These are phyloP conservation scores for Wickerhamomyces bisporus DNA, from an alignment of 805 yeast genomes.

Conservation along the genomic window DNA sequence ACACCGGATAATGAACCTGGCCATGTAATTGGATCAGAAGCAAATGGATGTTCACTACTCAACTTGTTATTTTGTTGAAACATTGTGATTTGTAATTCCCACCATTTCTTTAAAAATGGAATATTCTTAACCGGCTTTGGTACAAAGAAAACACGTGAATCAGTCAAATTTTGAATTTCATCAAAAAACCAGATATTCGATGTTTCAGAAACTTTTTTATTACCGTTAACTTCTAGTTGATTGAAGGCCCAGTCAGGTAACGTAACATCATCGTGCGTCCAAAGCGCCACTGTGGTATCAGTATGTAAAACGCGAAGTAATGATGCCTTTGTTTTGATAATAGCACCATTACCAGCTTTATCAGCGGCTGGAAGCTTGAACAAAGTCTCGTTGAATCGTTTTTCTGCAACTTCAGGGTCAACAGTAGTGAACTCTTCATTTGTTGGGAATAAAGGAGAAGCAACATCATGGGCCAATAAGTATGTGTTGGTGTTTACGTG, in stretches of 20 bases:
- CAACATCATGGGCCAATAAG: constrained; percentile 89
- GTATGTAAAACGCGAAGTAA: constrained; percentile 70
- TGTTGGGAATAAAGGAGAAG: constrained; percentile 89
- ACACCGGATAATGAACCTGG: constrained; percentile 88
- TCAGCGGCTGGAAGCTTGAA: constrained; percentile 65
- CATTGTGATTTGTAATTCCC: constrained; percentile 84
- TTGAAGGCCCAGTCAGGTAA: constrained; percentile 94
- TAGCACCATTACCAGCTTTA: constrained; percentile 43
- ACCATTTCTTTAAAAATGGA: constrained; percentile 82
- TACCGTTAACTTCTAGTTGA: constrained; percentile 94
- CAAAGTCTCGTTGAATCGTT: constrained; percentile 65
- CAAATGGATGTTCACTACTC: constrained; percentile 89
- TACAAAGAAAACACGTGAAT: constrained; percentile 53
- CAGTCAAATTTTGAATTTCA: constrained; percentile 58
- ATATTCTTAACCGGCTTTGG: constrained; percentile 59
- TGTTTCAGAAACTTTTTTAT: constrained; percentile 66
- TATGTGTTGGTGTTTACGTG: constrained; percentile 79
- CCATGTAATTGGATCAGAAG: constrained; percentile 89
- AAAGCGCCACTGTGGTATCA: constrained; percentile 86
- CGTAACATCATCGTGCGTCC: constrained; percentile 80
- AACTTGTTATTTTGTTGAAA: constrained; percentile 87
- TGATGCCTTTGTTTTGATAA: constrained; percentile 66
- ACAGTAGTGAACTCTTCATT: constrained; percentile 89
- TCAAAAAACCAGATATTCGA: constrained; percentile 77
- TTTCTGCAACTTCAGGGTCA: constrained; percentile 50